These are phyloP conservation scores for Xylaria sp. DNA, from an alignment of 2,329 filamentous ascomycete genomes.

Conservation along the genomic window DNA sequence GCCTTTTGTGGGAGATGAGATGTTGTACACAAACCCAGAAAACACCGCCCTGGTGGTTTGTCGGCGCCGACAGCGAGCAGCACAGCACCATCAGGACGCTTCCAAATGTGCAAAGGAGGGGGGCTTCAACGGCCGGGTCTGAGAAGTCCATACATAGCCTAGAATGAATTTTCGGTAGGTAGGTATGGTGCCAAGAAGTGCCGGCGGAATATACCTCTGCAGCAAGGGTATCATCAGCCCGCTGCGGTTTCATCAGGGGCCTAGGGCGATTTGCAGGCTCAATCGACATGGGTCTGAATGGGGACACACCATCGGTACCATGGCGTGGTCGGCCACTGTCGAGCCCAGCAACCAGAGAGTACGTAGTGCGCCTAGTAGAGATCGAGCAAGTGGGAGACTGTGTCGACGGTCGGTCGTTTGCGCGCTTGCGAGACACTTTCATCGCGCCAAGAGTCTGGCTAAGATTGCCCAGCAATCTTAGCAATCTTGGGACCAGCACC, in stretches of 20 bases:
- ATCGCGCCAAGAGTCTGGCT: constrained; percentile 34
- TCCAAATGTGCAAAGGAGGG: constrained; percentile 24
- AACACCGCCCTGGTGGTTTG: constrained; percentile 23
- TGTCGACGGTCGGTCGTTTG: constrained; percentile 23
- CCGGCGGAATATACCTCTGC: constrained; percentile 44
- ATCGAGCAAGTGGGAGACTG: constrained; percentile 32
- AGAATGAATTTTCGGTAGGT: constrained; percentile 30
- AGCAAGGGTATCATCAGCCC: constrained; percentile 49
- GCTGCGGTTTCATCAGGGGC: constrained; percentile 49
- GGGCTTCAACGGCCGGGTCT: constrained; percentile 32
- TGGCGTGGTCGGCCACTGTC: constrained; percentile 38
- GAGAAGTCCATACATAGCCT: constrained; percentile 30
- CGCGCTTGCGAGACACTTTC: constrained; percentile 27
- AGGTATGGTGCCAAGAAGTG: constrained; percentile 34
- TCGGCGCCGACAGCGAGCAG: constrained; percentile 29
- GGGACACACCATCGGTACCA: constrained; percentile 42
- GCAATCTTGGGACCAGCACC: constrained; percentile 29
- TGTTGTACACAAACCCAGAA: constrained; percentile 29
- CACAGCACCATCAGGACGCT: constrained; percentile 20
- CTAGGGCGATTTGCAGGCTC: constrained; percentile 37
- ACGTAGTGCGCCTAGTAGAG: constrained; percentile 8
- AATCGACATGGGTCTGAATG: constrained; percentile 45
- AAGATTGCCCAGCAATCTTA: constrained; percentile 29
- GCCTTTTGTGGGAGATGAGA: constrained; percentile 36
- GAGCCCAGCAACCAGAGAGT: constrained; percentile 10